Evolutionary conservation across 1,284 basidiomycete species (phyloP).

Genomic region (Austropuccinia psidii): DNA sequence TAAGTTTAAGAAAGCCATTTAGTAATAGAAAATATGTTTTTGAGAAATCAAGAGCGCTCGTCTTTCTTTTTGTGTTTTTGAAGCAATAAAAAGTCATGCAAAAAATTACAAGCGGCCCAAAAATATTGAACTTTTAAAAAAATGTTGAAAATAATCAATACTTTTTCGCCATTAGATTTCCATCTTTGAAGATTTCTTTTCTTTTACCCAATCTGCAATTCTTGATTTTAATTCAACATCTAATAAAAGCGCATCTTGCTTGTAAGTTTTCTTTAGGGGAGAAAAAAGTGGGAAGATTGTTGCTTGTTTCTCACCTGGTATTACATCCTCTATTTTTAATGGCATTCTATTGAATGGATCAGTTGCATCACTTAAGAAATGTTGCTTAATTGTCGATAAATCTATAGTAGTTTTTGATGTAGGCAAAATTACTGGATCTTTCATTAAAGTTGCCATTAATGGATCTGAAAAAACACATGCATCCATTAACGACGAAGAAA

Average conservation of each 20-base stretch:
- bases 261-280: background rate
- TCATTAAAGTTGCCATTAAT: conserved; percentile 89
- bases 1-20: no score
- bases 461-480: conserved; percentile 68
- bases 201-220: conserved; percentile 23
- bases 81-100: background rate
- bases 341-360: conserved; percentile 85
- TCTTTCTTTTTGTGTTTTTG: background rate
- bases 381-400: conserved; percentile 87
- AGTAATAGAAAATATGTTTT: no score
- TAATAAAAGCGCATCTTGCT: background rate
- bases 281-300: background rate
- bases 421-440: conserved; percentile 85
- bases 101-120: background rate
- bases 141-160: background rate
- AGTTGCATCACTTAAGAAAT: conserved; percentile 78
- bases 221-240: conserved; percentile 19
- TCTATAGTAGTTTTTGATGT: conserved; percentile 75
- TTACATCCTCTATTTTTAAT: conserved; percentile 49
- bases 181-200: conserved; percentile 10
- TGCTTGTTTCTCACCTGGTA: no score
- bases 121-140: background rate
- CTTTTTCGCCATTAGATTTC: background rate
- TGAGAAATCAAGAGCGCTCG: no score
- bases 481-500: background rate